Conservation (phyloP, 129 eudicot genomes). For the Chrysanthemum lavandulifolium region DNA sequence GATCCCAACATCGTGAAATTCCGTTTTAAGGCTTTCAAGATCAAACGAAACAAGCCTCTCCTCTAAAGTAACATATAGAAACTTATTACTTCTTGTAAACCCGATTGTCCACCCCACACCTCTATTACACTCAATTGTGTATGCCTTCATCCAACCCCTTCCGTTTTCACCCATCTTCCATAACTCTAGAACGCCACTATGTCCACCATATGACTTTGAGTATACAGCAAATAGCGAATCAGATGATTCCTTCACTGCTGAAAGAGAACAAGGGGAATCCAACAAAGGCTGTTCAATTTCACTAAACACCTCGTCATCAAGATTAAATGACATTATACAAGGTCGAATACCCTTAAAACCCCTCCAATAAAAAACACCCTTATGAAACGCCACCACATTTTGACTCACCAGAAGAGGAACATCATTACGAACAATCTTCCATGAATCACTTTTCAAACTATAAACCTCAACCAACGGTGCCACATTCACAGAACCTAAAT, state of each 20-base stretch:
- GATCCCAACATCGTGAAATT: conserved; percentile 24
- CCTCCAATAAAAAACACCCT: conserved; percentile 28
- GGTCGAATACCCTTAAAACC: conserved; percentile 21
- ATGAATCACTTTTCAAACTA: conserved; percentile 25
- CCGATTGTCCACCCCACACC: conserved; percentile 31
- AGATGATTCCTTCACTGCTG: conserved; percentile 21
- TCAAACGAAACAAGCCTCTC: conserved; percentile 23
- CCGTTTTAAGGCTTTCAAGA: conserved; percentile 21
- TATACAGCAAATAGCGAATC: conserved; percentile 17
- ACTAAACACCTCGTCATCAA: conserved; percentile 16
- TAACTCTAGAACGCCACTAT: conserved; percentile 21
- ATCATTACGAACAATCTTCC: conserved; percentile 20
- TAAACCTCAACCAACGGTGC: conserved; percentile 28
- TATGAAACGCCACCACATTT: conserved; percentile 15
- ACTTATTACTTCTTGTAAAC: conserved; percentile 27
- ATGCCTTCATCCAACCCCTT: conserved; percentile 16
- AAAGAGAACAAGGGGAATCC: conserved; percentile 24
- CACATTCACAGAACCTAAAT: conserved; percentile 7
- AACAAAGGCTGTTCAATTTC: conserved; percentile 26
- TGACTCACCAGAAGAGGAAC: conserved; percentile 18
- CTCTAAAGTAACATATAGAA: conserved; percentile 24
- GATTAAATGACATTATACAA: conserved; percentile 24
- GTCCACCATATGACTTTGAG: conserved; percentile 20
- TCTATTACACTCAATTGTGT: conserved; percentile 21
- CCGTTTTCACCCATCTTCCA: conserved; percentile 22